Evolutionary conservation across 257 asterid genomes (phyloP).

Genomic region (Avicennia marina): DNA sequence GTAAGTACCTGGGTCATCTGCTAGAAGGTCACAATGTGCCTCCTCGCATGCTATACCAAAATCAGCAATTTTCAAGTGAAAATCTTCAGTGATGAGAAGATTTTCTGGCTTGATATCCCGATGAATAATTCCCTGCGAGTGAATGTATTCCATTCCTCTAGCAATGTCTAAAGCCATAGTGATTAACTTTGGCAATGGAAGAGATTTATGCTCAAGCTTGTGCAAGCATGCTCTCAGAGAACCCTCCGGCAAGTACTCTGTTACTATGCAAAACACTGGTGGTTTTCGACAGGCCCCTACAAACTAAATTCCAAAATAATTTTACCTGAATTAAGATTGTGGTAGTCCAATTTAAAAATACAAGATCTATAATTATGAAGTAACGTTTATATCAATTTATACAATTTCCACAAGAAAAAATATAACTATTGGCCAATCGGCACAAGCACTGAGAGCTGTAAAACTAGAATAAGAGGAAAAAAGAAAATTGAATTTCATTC

Average conservation of each 20-base stretch:
- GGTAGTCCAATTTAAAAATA: background rate
- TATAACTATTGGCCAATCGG: background rate
- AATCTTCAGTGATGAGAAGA: constrained; percentile 49
- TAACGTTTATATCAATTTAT: background rate
- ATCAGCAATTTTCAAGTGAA: constrained; percentile 61
- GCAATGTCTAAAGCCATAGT: constrained; percentile 64
- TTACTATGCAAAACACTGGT: constrained; percentile 53
- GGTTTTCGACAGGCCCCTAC: constrained; percentile 55
- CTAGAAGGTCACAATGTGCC: constrained; percentile 54
- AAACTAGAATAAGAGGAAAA: background rate
- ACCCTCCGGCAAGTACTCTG: constrained; percentile 65
- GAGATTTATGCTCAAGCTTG: constrained; percentile 46
- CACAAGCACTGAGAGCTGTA: no score
- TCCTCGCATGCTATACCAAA: constrained; percentile 77
- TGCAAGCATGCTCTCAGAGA: constrained; percentile 62
- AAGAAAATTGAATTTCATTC: no score
- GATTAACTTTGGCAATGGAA: constrained; percentile 42
- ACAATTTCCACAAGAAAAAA: background rate
- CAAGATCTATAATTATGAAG: background rate
- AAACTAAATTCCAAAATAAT: constrained; percentile 38
- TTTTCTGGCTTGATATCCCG: constrained; percentile 76
- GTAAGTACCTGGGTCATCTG: constrained; percentile 74
- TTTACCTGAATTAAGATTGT: background rate
- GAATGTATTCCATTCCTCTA: constrained; percentile 61
- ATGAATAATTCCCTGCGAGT: constrained; percentile 60